Conservation (phyloP, 1,284 basidiomycete genomes). For the Agroathelia rolfsii region DNA sequence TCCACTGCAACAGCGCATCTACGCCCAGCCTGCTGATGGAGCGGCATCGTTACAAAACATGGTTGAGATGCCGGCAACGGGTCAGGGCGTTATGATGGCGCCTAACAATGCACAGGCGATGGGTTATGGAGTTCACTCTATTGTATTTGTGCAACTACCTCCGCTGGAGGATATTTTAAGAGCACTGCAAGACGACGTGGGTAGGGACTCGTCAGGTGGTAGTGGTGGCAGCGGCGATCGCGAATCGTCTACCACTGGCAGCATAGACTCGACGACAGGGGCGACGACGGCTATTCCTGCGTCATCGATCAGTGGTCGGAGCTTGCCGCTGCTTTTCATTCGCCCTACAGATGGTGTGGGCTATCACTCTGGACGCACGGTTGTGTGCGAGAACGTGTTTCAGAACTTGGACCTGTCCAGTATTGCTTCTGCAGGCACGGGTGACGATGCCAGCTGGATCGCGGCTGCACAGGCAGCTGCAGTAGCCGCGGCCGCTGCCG, state of each 20-base stretch:
- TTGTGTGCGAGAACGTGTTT: constrained; percentile 76
- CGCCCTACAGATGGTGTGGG: constrained; percentile 69
- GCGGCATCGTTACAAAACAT: no score
- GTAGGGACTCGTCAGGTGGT: no score
- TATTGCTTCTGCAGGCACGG: constrained; percentile 27
- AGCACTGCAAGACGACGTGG: constrained; percentile 63
- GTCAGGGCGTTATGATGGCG: no score
- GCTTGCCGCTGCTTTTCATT: constrained; percentile 64
- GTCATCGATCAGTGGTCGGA: constrained; percentile 47
- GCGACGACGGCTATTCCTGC: constrained; percentile 24
- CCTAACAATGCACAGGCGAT: no score
- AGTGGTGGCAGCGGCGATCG: constrained; percentile 12
- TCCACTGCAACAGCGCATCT: constrained; percentile 64
- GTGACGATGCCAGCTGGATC: constrained; percentile 51
- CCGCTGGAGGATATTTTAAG: constrained; percentile 60
- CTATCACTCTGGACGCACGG: constrained; percentile 76
- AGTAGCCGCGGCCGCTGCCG: constrained; percentile 49
- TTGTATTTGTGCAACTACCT: constrained; percentile 73
- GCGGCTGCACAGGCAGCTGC: no score
- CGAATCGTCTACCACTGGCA: constrained; percentile 11
- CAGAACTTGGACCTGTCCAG: constrained; percentile 46
- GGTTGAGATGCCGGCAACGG: no score
- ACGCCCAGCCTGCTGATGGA: no score
- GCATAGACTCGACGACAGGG: constrained; percentile 18
- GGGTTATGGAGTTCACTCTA: no score